phyloP scores from a whole-genome alignment of 2,329 filamentous ascomycete genomes.

The Cladosporium cucumerinum region DNA sequence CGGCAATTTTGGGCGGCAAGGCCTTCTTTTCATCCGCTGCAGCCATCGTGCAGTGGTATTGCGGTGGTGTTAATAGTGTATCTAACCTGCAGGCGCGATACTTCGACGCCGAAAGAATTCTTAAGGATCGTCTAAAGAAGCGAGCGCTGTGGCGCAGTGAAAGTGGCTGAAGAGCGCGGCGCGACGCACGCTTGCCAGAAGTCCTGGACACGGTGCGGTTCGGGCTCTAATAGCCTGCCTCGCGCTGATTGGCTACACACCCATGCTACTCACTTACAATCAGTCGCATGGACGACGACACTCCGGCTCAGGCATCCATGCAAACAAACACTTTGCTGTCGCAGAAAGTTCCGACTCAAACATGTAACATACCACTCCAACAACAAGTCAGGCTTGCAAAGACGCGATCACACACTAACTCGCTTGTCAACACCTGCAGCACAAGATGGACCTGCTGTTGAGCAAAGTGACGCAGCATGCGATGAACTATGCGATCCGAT shows the following conservation, averaged over 20 bases:
- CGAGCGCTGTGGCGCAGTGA: constrained; percentile 7
- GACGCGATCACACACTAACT: neutral
- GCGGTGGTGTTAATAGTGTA: neutral
- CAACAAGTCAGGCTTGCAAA: neutral
- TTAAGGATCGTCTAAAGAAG: neutral
- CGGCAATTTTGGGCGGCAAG: constrained; percentile 38
- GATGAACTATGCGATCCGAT: constrained; percentile 87
- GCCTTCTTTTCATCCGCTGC: constrained; percentile 34
- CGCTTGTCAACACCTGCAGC: neutral
- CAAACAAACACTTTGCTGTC: neutral
- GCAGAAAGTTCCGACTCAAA: neutral
- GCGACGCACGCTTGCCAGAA: neutral
- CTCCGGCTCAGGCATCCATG: constrained; percentile 12
- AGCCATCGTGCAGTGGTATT: constrained; percentile 20
- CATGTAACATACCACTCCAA: neutral
- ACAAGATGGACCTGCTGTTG: constrained; percentile 68
- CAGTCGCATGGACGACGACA: neutral
- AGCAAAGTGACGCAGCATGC: constrained; percentile 70
- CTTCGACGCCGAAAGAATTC: constrained; percentile 2
- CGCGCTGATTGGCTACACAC: neutral
- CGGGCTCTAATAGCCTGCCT: neutral
- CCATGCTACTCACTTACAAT: constrained; percentile 7
- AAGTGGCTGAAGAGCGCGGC: neutral
- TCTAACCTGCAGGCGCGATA: neutral
- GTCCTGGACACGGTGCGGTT: neutral